Base-by-base conservation (phyloP, 768 basidiomycete species). In the Panus rudis region DNA sequence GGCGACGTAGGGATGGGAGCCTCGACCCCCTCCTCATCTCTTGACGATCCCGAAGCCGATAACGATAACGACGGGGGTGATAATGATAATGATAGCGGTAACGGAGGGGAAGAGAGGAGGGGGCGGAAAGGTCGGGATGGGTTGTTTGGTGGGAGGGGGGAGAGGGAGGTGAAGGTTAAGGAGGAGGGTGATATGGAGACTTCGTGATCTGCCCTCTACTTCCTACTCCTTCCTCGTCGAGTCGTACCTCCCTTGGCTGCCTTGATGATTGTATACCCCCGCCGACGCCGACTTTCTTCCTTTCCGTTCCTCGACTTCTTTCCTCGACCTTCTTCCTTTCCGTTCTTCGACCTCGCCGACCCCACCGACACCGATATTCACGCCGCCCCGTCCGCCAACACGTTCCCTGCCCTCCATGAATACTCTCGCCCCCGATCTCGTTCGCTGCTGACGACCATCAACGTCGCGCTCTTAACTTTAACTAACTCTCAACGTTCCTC, bases 151-250 rank as follows among this genome's bases (percentile, higher is more conserved):
- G 40, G 48, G 23, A 49, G 41, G 38, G 54, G 52, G 39, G 46
- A 43, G 23, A 49, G 37, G 35, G 49, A 40, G 32, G 57, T 50
- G 33, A 48, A 48, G 40, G 47, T 58, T 38, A 58, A 58, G 58
- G 53, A 52, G 46, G 55, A 54, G 52, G 48, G 41, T 33, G 49
- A 43, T 30, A 57, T 58, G 59, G 59, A 57, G 56, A 51, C 46
- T 31, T 49, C 42, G 32, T 54, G 33, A 50, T 39, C 10, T 31
- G 28, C n/a, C 28, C 28, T 31, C 28, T 31, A n/a, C 28, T 31
- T 31, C n/a, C 28, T 31, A 22, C 37, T 13, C 17, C 16, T 23
- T 39, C 37, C 6, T 20, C 21, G 26, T 17, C 17, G 21, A 39
- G 21, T 7, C 28, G 28, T n/a, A 31, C n/a, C 26, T 39, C 17